phyloP scores from a whole-genome alignment of 83 land plant species.

The Isoetes engelmannii region DNA sequence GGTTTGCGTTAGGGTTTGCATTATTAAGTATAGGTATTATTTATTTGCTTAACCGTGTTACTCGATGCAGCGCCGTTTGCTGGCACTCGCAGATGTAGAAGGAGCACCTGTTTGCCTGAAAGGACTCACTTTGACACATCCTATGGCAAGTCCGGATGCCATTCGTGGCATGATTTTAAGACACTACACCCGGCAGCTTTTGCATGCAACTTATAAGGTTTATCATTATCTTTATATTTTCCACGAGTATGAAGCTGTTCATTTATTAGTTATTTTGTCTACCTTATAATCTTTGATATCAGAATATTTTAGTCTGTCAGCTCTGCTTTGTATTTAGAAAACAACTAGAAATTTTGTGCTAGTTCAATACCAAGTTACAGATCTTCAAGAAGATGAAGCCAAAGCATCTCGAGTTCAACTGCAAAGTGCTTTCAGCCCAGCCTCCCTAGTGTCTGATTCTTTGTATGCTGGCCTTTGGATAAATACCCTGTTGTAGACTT shows the following conservation, averaged over 20 bases:
- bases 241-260: background rate
- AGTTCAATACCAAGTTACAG: no score
- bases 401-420: no score
- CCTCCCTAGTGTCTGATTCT: no score
- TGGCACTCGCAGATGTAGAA: constrained; percentile 88
- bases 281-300: no score
- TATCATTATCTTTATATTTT: background rate
- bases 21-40: background rate
- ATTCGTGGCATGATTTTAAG: constrained; percentile 59
- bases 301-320: no score
- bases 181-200: constrained; percentile 78
- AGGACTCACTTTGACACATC: constrained; percentile 56
- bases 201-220: constrained; percentile 93
- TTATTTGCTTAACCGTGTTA: background rate
- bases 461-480: no score
- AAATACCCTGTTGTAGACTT: no score
- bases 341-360: no score
- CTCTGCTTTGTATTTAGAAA: no score
- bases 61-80: constrained; percentile 65
- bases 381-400: no score
- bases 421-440: no score
- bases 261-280: background rate
- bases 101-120: constrained; percentile 69
- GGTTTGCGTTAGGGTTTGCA: constrained; percentile 26
- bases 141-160: constrained; percentile 79